Base-by-base conservation (phyloP, 495 filamentous ascomycete genomes). In the Pyrenopolyporus hunteri region DNA sequence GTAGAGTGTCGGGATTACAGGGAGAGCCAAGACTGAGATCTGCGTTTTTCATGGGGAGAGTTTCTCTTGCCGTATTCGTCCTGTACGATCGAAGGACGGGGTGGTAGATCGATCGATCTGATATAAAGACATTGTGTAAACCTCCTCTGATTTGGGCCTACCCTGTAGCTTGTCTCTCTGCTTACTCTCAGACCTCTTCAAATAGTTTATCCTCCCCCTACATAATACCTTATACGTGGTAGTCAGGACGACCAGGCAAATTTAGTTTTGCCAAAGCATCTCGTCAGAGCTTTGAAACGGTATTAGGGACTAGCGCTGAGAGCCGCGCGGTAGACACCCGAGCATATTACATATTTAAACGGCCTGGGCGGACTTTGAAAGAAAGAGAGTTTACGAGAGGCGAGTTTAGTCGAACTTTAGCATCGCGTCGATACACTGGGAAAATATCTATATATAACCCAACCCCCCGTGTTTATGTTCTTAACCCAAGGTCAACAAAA, bases 271-370 rank as follows among this genome's bases (percentile, higher is more conserved):
- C 16, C 32, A 10, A 25, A 26, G 4, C 37, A 16, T 49, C 7
- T 10, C 5, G 4, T 4, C 17, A 23, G 47, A 59, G 59, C 49
- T 44, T 36, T 65, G 59, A 59, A 58, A 35, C 25, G 46, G 20
- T 14, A 50, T 22, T 29, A 29, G 42, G 17, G 37, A n/a, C 42
- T 31, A 25, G 33, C 16, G 31, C 62, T 56, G 56, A 65, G 28
- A 20, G 16, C 16, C 23, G 49, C 50, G 56, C 49, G 42, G 49
- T 29, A 19, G 11, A 47, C 16, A 25, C 50, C 35, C 55, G 14
- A 42, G 29, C 31, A 6, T 4, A 50, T 51, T 65, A 46, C 39
- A 65, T 35, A 46, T 42, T 10, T 28, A 48, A 8, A 9, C 6
- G 32, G 45, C 44, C 22, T n/a, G n/a, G 43, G 17, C 13, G 29